These are phyloP conservation scores for Flaveria linearis DNA, from an alignment of 129 eudicot species.

Conservation along the genomic window DNA sequence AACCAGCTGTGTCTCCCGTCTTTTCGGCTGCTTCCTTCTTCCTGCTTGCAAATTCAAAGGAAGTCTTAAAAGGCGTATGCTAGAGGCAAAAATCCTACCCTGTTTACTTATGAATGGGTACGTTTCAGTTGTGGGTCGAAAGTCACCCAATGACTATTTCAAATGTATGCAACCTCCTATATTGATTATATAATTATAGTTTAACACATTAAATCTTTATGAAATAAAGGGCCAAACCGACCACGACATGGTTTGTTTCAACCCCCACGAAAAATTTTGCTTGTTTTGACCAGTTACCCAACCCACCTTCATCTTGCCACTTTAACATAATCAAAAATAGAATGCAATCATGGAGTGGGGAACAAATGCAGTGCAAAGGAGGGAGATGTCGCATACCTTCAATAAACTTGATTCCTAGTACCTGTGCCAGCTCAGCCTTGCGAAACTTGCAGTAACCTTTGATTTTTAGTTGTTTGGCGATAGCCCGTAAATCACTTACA, in stretches of 20 bases:
- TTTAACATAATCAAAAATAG: not conserved
- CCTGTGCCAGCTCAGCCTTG: conserved; percentile 38
- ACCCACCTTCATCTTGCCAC: conserved; percentile 3
- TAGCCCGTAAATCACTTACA: conserved; percentile 28
- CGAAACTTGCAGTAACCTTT: conserved; percentile 37
- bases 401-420: conserved; percentile 33
- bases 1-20: conserved; percentile 23
- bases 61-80: not conserved
- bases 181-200: not conserved
- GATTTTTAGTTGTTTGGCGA: conserved; percentile 30
- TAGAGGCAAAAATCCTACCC: not conserved
- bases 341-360: conserved; percentile 11
- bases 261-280: not conserved
- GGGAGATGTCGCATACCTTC: conserved; percentile 23
- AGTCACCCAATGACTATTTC: not conserved
- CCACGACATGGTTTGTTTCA: not conserved
- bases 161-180: not conserved
- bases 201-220: not conserved
- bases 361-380: not conserved
- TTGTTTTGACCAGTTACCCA: not conserved
- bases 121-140: not conserved
- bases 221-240: not conserved
- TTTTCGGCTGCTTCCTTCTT: conserved; percentile 24
- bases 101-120: not conserved
- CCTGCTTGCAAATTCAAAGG: conserved; percentile 25